Evolutionary conservation across 2,329 filamentous ascomycete species (phyloP), one percentile per base, ranked within the genome.

Genomic region (Pestalotiopsis sp.): DNA sequence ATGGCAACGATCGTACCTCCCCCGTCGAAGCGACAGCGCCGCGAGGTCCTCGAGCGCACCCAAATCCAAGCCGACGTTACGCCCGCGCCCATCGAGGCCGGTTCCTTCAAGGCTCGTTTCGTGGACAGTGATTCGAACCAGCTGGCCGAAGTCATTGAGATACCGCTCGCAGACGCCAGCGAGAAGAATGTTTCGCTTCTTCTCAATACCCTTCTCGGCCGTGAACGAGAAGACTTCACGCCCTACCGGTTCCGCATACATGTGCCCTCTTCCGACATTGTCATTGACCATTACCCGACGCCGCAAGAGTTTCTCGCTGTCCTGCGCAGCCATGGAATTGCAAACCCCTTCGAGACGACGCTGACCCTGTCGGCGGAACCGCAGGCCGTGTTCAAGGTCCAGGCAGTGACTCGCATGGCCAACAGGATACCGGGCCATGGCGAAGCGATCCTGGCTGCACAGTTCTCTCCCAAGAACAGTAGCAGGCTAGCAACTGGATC

Each of bases 311-410:
- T 89, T 3, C 82, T 88, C 17, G 82, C 83, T 38, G 82, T 88
- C 17, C 80, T 90, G n/a, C 82, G 82, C 27, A 82, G 80, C 70
- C 85, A 89, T 82, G 86, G 87, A 68, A 84, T 89, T 68, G 83
- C 84, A 56, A 88, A 88, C 72, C 86, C 87, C 0, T 89, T 87
- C 71, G 88, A 90, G 76, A 86, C 81, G 4, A 85, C 82, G 0
- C 79, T 86, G 62, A 85, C 86, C 2, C 83, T 91, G 31, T 86
- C 85, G 49, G 88, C 89, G 58, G 88, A 90, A 75, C 95, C 96
- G 0, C 95, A 99, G 80, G 94, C 95, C 25, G 92, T 98, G 0
- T 98, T 98, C 84, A 91, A 92, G 75, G 96, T 98, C 27, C 94
- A 96, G 75, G 92, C 94, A 12, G 94, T 98, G 57, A 95, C 95